Evolutionary conservation across 148 eudicot genomes (phyloP).

Genomic region (Polygonum maritimum): DNA sequence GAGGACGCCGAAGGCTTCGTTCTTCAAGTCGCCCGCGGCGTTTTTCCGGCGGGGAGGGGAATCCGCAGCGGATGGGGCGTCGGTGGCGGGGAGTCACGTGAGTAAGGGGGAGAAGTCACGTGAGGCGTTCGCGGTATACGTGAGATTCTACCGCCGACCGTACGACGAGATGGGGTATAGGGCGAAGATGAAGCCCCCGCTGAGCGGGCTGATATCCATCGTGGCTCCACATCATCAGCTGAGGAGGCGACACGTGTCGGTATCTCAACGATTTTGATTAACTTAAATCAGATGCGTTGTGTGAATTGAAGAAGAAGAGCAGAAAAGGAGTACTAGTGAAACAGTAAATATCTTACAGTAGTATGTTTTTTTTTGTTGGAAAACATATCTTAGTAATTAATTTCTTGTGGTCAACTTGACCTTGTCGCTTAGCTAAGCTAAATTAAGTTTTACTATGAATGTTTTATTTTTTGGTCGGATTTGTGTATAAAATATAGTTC

Average conservation of each 20-base stretch:
- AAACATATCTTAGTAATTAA: no score
- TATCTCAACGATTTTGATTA: slow-evolving; percentile 79
- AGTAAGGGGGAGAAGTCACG: slow-evolving; percentile 38
- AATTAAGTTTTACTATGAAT: no score
- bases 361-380: no score
- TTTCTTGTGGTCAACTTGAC: no score
- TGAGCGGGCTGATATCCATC: slow-evolving; percentile 81
- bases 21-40: slow-evolving; percentile 60
- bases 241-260: slow-evolving; percentile 58
- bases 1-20: slow-evolving; percentile 77
- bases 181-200: slow-evolving; percentile 88
- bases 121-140: slow-evolving; percentile 49
- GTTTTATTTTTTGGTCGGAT: no score
- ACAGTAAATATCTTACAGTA: not conserved
- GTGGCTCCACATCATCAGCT: slow-evolving; percentile 45
- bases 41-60: slow-evolving; percentile 12
- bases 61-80: slow-evolving; percentile 2
- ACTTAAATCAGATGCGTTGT: not conserved
- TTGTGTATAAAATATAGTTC: no score
- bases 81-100: slow-evolving; percentile 28
- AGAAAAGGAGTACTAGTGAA: not conserved
- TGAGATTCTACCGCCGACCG: slow-evolving; percentile 66
- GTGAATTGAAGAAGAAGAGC: not conserved
- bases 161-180: slow-evolving; percentile 87
- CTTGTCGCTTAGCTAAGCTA: not conserved